Percentiles rank a stretch among this genome's conserved stretches.
Evolutionary conservation across 495 filamentous ascomycete genomes (phyloP).

Genomic region (Patellaria atrata): DNA sequence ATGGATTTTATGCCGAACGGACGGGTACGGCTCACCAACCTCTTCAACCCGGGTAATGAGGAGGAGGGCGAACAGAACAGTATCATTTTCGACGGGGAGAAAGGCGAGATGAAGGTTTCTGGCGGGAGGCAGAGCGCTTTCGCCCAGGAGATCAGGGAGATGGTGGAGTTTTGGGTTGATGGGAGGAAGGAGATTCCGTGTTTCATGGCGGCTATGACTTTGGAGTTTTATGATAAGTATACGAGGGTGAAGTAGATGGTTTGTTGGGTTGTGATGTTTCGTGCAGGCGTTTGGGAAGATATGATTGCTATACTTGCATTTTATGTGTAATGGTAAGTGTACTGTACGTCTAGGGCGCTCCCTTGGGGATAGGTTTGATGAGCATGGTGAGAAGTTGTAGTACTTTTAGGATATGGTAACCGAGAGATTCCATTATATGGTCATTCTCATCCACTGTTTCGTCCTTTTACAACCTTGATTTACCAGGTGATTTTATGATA

Average conservation of each 20-base stretch:
- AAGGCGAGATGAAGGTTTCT: slow-evolving; percentile 90
- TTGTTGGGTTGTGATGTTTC: no score
- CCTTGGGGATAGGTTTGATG: no score
- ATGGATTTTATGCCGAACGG: slow-evolving; percentile 88
- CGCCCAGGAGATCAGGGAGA: slow-evolving; percentile 63
- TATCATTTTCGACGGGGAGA: slow-evolving; percentile 93
- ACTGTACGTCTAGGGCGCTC: no score
- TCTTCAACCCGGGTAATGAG: slow-evolving; percentile 49
- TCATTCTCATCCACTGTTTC: no score
- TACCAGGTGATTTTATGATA: no score
- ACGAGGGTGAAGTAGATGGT: slow-evolving; percentile 33
- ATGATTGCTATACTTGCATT: no score
- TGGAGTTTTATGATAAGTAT: slow-evolving; percentile 83
- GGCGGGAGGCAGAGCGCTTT: slow-evolving; percentile 80
- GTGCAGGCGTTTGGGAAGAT: no score
- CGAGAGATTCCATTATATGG: no score
- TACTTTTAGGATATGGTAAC: no score
- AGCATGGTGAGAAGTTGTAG: no score
- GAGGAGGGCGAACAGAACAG: slow-evolving; percentile 61
- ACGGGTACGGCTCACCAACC: slow-evolving; percentile 68
- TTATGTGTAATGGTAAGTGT: no score
- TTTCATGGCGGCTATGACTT: slow-evolving; percentile 73
- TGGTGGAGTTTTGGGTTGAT: slow-evolving; percentile 88
- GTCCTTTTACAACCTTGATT: no score
- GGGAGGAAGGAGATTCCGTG: slow-evolving; percentile 82